Conservation (phyloP, 176 grass and related monocot species). For the Oryza rufipogon region DNA sequence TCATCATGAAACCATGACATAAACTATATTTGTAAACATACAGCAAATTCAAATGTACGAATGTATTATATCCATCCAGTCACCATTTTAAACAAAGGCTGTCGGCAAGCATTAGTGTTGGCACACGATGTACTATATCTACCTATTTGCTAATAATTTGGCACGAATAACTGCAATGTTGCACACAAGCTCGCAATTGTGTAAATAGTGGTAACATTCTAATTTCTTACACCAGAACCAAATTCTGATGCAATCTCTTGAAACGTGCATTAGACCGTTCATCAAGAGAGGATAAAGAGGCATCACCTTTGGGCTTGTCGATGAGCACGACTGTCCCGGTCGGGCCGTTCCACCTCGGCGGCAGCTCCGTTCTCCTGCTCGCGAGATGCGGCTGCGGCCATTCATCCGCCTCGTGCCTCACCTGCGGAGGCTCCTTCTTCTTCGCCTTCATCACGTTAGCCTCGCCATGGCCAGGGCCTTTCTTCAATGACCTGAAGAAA, state of each 20-base stretch:
- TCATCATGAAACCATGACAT: not conserved
- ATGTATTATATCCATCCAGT: not conserved
- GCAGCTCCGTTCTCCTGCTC: slow-evolving; percentile 73
- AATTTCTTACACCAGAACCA: not conserved
- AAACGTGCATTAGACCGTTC: not conserved
- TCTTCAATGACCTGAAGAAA: slow-evolving; percentile 89
- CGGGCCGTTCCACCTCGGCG: slow-evolving; percentile 85
- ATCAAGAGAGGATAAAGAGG: not conserved
- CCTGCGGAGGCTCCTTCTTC: slow-evolving; percentile 29
- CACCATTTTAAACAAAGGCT: too few relatives aligned
- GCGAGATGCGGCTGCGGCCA: slow-evolving; percentile 60
- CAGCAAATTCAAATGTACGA: not conserved
- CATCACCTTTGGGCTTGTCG: slow-evolving; percentile 91
- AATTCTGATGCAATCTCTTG: not conserved
- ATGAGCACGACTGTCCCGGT: slow-evolving; percentile 81
- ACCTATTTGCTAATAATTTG: not conserved
- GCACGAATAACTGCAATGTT: not conserved
- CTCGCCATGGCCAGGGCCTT: slow-evolving; percentile 39
- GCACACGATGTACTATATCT: too few relatives aligned
- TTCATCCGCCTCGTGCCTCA: slow-evolving; percentile 33
- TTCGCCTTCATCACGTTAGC: not conserved
- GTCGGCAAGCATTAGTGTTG: too few relatives aligned
- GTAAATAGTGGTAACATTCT: not conserved
- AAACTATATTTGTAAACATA: not conserved
- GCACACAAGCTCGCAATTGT: too few relatives aligned